Base-by-base conservation (phyloP, 129 eudicot genomes). In the Arctium minus region DNA sequence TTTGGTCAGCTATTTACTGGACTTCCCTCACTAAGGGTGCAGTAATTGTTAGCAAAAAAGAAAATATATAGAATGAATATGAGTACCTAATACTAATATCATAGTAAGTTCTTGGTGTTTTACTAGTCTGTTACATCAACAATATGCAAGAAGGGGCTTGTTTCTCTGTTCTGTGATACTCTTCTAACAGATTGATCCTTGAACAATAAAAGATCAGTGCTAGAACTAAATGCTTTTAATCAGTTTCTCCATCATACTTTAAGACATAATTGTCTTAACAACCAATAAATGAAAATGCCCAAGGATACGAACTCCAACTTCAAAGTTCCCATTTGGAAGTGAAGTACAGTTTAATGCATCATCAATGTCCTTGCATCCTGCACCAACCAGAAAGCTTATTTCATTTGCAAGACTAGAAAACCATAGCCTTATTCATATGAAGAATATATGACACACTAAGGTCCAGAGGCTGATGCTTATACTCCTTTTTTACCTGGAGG, bases 231-330 rank as follows among this genome's bases (percentile, higher is more conserved):
- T 74, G 65, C 4, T 56, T 74, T 22, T 42, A 74, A 29, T 40
- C 78, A 42, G 50, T 42, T 42, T 9, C 50, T 42, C 50, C 46
- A 8, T 42, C 11, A 42, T 42, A 42, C 40, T 38, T 48, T 1
- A 48, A 48, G 60, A 30, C 39, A 65, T 13, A 79, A 73, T 30
- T 13, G 53, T 69, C 67, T 4, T 1, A 8, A 86, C 17, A 60
- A 62, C 13, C 46, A 6, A 67, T 30, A 82, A 48, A 44, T 17
- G 44, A 81, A 60, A 33, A 85, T 11, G 33, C 6, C 32, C 39
- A 50, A 91, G 94, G 99, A 96, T 96, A 96, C 98, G 99, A 67
- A 93, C 99, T 89, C 98, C 98, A 31, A 96, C 97, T 93, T 89
- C 99, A 86, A 87, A 93, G 92, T 93, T 91, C 77, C 98, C 99